These are phyloP conservation scores for Cyclaneusma minus DNA, from an alignment of 2,329 filamentous ascomycete genomes.

Conservation along the genomic window DNA sequence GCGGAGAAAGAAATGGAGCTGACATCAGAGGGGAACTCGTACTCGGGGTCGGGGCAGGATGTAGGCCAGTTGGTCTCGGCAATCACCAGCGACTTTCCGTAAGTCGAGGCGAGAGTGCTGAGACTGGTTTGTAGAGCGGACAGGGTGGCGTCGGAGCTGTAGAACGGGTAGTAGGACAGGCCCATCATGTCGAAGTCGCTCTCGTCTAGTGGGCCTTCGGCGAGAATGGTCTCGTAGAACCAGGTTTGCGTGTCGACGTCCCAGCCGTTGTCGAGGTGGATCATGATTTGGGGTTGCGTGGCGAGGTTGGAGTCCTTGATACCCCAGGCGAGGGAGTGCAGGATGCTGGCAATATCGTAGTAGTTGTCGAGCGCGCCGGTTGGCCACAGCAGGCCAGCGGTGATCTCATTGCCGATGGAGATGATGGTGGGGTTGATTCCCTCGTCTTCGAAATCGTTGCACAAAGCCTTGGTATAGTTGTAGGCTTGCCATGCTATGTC, in stretches of 20 bases:
- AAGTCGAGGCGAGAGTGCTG: constrained; percentile 41
- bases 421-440: constrained; percentile 44
- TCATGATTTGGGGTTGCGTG: constrained; percentile 51
- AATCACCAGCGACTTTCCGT: constrained; percentile 51
- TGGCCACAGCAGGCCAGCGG: constrained; percentile 49
- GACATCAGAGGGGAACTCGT: constrained; percentile 44
- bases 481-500: constrained; percentile 46
- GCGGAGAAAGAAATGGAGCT: constrained; percentile 43
- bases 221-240: constrained; percentile 45
- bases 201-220: constrained; percentile 28
- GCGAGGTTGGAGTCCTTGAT: constrained; percentile 45
- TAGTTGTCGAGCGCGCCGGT: constrained; percentile 38
- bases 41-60: constrained; percentile 39
- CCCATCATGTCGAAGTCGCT: constrained; percentile 57
- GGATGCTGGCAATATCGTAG: constrained; percentile 44
- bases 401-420: constrained; percentile 62
- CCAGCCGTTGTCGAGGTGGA: constrained; percentile 66
- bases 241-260: constrained; percentile 49
- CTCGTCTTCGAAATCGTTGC: constrained; percentile 41
- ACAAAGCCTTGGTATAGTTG: constrained; percentile 49
- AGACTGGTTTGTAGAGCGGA: constrained; percentile 37
- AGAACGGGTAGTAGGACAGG: constrained; percentile 62
- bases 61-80: constrained; percentile 59
- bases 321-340: constrained; percentile 47
- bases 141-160: constrained; percentile 41